Evolutionary conservation across 495 filamentous ascomycete genomes (phyloP).

Genomic region (Podospora anserina): DNA sequence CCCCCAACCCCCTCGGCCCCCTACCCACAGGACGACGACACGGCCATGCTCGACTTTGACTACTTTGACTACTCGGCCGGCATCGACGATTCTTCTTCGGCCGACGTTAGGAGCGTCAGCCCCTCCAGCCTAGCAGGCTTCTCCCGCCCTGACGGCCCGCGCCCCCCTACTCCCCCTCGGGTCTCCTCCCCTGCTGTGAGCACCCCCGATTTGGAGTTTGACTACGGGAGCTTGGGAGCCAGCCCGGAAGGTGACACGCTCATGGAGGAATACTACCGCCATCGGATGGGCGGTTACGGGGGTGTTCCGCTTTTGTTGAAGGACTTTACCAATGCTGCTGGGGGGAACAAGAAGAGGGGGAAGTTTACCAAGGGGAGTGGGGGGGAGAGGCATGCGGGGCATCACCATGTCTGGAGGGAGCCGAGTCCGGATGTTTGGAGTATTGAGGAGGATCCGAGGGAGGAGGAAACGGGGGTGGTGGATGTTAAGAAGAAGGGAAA

Average conservation of each 20-base stretch:
- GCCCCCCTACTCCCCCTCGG: constrained; percentile 21
- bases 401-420: constrained; percentile 44
- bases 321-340: constrained; percentile 12
- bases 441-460: constrained; percentile 50
- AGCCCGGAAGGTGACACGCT: constrained; percentile 38
- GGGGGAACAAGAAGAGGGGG: not conserved
- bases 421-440: constrained; percentile 52
- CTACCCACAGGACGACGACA: constrained; percentile 32
- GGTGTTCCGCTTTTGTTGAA: constrained; percentile 26
- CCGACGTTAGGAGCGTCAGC: constrained; percentile 45
- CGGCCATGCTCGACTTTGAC: constrained; percentile 42
- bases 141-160: constrained; percentile 36
- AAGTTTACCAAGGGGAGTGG: not conserved
- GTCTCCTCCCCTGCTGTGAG: constrained; percentile 32
- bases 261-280: constrained; percentile 36
- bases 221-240: constrained; percentile 11
- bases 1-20: constrained; percentile 31
- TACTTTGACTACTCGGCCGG: constrained; percentile 51
- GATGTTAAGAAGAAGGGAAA: constrained; percentile 27
- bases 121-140: constrained; percentile 48
- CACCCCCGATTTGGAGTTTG: constrained; percentile 33
- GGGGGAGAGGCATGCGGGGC: constrained; percentile 21
- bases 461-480: constrained; percentile 37
- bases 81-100: constrained; percentile 38
- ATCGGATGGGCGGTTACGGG: not conserved